Conservation (phyloP, 225 moss, liverwort and hornwort genomes). For the Physcomitrellopsis africana region DNA sequence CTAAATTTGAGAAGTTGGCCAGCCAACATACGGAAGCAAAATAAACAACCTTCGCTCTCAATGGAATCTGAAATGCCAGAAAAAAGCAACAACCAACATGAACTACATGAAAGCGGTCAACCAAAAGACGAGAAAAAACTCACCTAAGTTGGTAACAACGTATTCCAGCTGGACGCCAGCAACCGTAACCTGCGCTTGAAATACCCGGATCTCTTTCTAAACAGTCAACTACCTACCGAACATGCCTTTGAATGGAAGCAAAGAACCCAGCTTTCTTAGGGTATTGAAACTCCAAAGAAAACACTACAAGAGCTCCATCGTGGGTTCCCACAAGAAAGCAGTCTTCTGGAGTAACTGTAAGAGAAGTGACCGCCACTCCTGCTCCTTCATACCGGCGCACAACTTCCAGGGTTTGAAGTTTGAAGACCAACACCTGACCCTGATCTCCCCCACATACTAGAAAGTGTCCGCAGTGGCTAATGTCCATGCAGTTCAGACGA, state of each 20-base stretch:
- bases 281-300: conserved; percentile 68
- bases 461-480: conserved; percentile 79
- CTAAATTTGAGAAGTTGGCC: neutral
- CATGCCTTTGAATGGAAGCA: conserved; percentile 60
- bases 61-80: neutral
- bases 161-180: conserved; percentile 36
- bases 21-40: neutral
- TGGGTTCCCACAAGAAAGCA: conserved; percentile 80
- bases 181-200: conserved; percentile 34
- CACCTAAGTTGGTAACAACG: conserved; percentile 30
- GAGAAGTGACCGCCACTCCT: conserved; percentile 64
- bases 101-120: neutral
- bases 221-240: conserved; percentile 39
- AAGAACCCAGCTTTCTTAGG: conserved; percentile 65
- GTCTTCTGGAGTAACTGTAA: conserved; percentile 78
- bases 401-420: conserved; percentile 66
- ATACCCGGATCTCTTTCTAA: conserved; percentile 3
- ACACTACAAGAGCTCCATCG: conserved; percentile 69
- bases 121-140: conserved; percentile 22
- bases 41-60: neutral
- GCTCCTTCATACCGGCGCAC: conserved; percentile 72
- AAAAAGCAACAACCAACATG: neutral
- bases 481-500: conserved; percentile 79
- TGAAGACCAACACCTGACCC: conserved; percentile 72
- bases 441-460: conserved; percentile 79